These are phyloP conservation scores for Penicillium bovifimosum DNA, from an alignment of 495 filamentous ascomycete species.

Conservation along the genomic window DNA sequence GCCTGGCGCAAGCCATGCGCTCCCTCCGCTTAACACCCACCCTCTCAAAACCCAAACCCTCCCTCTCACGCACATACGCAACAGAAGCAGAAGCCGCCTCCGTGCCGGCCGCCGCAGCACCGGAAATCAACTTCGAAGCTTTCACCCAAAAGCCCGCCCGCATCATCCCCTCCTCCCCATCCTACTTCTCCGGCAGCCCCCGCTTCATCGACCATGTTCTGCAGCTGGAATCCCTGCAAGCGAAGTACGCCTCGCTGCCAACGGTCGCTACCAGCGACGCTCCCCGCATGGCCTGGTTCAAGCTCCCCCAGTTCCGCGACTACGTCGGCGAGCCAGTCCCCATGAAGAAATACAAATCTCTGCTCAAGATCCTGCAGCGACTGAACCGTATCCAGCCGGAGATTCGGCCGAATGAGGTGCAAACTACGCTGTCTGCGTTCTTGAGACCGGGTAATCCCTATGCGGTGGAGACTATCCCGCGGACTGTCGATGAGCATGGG, in stretches of 20 bases:
- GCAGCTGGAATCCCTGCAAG: conserved; percentile 60
- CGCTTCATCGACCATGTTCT: conserved; percentile 83
- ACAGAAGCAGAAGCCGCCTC: conserved; percentile 23
- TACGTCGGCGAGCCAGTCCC: conserved; percentile 71
- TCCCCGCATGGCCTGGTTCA: conserved; percentile 80
- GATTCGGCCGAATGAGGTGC: conserved; percentile 65
- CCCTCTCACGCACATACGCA: conserved; percentile 26
- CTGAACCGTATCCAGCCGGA: conserved; percentile 82
- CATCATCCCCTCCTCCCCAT: conserved; percentile 74
- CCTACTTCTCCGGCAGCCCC: conserved; percentile 87
- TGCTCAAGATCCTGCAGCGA: conserved; percentile 67
- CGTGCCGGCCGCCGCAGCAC: conserved; percentile 28
- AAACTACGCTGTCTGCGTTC: conserved; percentile 57
- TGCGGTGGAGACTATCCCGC: conserved; percentile 50
- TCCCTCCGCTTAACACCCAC: conserved; percentile 25
- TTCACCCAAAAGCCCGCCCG: conserved; percentile 48
- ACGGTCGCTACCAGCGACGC: conserved; percentile 55
- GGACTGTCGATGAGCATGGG: conserved; percentile 64
- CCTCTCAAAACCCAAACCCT: conserved; percentile 13
- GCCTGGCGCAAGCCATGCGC: conserved; percentile 37
- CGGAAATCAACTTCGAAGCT: conserved; percentile 39
- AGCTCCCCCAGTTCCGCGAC: conserved; percentile 66
- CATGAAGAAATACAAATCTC: conserved; percentile 69
- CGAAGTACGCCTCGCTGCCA: conserved; percentile 67
- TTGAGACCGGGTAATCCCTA: conserved; percentile 70